A percentile compares a stretch with the other conserved stretches of the same genome.
Conservation (phyloP, 148 eudicot species). For the Rhododendron molle region DNA sequence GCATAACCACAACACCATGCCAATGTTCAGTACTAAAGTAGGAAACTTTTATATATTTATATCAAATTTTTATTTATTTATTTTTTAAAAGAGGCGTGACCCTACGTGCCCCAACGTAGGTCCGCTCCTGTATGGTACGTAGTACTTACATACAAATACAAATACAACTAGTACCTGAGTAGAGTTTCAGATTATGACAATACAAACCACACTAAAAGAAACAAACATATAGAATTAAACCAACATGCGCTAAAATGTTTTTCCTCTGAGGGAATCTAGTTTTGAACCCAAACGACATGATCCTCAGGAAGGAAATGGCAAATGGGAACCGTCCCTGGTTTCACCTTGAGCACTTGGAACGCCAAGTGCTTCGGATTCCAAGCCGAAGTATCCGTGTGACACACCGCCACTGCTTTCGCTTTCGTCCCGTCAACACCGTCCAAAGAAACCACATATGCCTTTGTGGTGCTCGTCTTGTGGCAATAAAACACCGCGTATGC, state of each 20-base stretch:
- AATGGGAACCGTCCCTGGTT: constrained; percentile 27
- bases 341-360: constrained; percentile 36
- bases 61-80: no score
- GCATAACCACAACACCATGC: no score
- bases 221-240: neutral
- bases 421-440: constrained; percentile 15
- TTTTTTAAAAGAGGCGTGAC: no score
- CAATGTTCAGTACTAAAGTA: no score
- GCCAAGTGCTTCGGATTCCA: constrained; percentile 44
- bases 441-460: constrained; percentile 27
- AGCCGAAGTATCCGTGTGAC: constrained; percentile 39
- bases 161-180: neutral
- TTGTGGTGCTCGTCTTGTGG: constrained; percentile 24
- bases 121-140: neutral
- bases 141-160: neutral
- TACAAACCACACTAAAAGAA: neutral
- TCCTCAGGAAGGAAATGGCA: constrained; percentile 29
- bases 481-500: constrained; percentile 34
- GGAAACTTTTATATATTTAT: no score
- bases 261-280: neutral
- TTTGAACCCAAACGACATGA: constrained; percentile 22
- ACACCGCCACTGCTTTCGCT: constrained; percentile 25
- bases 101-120: no score
- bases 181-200: neutral
- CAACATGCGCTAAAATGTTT: neutral